Evolutionary conservation across 169 alveolate species (phyloP), one percentile per base, ranked within the genome.

Genomic region (Plasmodium coatneyi): DNA sequence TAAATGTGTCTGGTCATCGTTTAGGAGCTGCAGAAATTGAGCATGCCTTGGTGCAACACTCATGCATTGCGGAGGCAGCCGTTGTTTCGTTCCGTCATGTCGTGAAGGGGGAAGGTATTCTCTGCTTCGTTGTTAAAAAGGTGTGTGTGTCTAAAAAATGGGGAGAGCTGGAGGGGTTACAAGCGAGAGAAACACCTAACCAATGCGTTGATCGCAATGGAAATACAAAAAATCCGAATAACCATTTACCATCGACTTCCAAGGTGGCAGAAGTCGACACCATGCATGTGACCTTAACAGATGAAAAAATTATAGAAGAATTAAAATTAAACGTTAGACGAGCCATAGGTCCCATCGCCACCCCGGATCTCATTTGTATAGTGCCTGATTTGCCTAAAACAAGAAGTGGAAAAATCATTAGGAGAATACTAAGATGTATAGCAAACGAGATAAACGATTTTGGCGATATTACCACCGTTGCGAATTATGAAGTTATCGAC

Each of bases 1-100:
- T 98, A 84, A 98, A 98, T 89, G 99, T 98, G 52, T 96, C 98
- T 3, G 99, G 99, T 0, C 99, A 98, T 92, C 95, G 99, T 32
- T 96, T 98, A 41, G 98, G 99, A 60, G 97, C 99, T 5, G 99
- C 99, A 2, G 99, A 98, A 84, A 97, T 98, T 52, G 99, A 98
- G 92, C 98, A 97, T 72, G 99, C 99, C 34, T 92, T 98, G 72
- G 98, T 97, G 36, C 98, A 96, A 92, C 98, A 98, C 79, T 72
- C 90, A 43, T 84, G 82, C 41, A 98, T 97, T 25, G 96, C 99
- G 25, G 99, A 98, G 92, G 98, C 99, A 32, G 99, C 99, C 1
- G 98, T 97, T 3, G 99, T 98, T 16, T 99, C 99, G 52, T 97
- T 96, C 82, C 98, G 98, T 5, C 99, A 98, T 93, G 98, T 97